These are phyloP conservation scores for Alternaria sp. DNA, from an alignment of 2,329 filamentous ascomycete genomes.

Conservation along the genomic window DNA sequence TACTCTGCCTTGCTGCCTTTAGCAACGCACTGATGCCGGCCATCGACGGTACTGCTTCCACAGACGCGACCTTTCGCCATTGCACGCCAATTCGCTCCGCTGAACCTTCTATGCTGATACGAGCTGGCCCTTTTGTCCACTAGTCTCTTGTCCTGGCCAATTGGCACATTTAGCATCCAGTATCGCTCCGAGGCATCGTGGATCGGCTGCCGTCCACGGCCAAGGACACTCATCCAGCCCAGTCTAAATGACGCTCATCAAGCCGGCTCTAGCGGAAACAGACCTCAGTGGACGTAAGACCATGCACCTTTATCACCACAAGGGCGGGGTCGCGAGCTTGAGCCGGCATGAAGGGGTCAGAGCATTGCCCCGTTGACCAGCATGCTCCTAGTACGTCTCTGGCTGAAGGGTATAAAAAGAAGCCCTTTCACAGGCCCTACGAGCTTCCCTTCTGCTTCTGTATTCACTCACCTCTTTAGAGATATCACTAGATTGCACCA, in stretches of 20 bases:
- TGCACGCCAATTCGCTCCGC: constrained; percentile 40
- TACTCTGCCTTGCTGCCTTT: constrained; percentile 47
- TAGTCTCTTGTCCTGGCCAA: constrained; percentile 39
- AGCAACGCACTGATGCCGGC: constrained; percentile 33
- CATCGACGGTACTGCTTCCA: constrained; percentile 32
- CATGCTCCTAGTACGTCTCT: constrained; percentile 26
- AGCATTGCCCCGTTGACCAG: constrained; percentile 37
- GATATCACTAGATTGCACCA: constrained; percentile 21
- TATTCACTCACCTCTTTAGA: constrained; percentile 28
- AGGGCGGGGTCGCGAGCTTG: constrained; percentile 46
- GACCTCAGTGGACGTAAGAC: constrained; percentile 46
- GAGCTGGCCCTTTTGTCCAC: constrained; percentile 31
- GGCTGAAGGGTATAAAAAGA: constrained; percentile 48
- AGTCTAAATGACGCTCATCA: constrained; percentile 41
- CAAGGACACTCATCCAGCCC: constrained; percentile 42
- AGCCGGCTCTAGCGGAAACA: constrained; percentile 44
- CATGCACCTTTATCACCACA: constrained; percentile 50
- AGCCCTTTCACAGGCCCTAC: constrained; percentile 22
- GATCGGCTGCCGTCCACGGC: constrained; percentile 41
- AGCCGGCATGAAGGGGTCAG: constrained; percentile 45
- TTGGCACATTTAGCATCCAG: constrained; percentile 31
- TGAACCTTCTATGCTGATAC: constrained; percentile 39
- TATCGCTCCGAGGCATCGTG: constrained; percentile 41
- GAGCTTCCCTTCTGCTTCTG: constrained; percentile 35
- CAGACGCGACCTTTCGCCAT: constrained; percentile 37